phyloP scores from a whole-genome alignment of 768 basidiomycete species.

The Lentinula lateritia region DNA sequence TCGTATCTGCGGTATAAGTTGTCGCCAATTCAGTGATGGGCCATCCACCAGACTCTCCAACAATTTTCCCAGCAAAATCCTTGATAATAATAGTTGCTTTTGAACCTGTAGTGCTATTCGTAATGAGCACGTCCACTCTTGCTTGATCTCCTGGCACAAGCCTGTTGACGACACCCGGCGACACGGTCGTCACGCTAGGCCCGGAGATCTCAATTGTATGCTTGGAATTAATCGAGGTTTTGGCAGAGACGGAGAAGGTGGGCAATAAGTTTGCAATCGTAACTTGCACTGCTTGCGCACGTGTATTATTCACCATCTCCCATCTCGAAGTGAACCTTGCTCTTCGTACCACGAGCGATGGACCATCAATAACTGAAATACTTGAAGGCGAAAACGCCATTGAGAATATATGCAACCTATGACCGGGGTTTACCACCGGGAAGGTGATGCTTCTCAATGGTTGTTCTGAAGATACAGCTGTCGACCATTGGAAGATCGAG shows the following conservation, averaged over 20 bases:
- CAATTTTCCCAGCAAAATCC: slow-evolving; percentile 24
- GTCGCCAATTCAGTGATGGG: slow-evolving; percentile 29
- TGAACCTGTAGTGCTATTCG: slow-evolving; percentile 23
- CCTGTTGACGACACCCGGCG: slow-evolving; percentile 35
- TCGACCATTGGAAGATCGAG: slow-evolving; percentile 41
- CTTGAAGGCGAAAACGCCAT: slow-evolving; percentile 33
- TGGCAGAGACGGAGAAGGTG: slow-evolving; percentile 16
- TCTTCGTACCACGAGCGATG: slow-evolving; percentile 33
- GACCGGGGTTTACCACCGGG: slow-evolving; percentile 22
- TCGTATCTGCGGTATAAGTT: slow-evolving; percentile 32
- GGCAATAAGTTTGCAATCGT: slow-evolving; percentile 48
- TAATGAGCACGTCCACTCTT: slow-evolving; percentile 41
- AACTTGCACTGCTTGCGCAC: slow-evolving; percentile 44
- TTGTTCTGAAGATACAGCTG: slow-evolving; percentile 33
- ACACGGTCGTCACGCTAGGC: slow-evolving; percentile 34
- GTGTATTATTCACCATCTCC: slow-evolving; percentile 29
- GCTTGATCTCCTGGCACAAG: slow-evolving; percentile 47
- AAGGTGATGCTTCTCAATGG: slow-evolving; percentile 39
- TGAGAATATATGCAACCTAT: slow-evolving; percentile 41
- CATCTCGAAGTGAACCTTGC: slow-evolving; percentile 42
- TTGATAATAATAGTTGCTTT: slow-evolving; percentile 28
- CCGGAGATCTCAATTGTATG: slow-evolving; percentile 33
- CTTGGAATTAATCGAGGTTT: slow-evolving; percentile 24
- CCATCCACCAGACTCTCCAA: slow-evolving; percentile 33
- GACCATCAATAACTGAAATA: slow-evolving; percentile 11